Evolutionary conservation across 2,329 filamentous ascomycete genomes (phyloP).

Genomic region (Aaosphaeria arxii): DNA sequence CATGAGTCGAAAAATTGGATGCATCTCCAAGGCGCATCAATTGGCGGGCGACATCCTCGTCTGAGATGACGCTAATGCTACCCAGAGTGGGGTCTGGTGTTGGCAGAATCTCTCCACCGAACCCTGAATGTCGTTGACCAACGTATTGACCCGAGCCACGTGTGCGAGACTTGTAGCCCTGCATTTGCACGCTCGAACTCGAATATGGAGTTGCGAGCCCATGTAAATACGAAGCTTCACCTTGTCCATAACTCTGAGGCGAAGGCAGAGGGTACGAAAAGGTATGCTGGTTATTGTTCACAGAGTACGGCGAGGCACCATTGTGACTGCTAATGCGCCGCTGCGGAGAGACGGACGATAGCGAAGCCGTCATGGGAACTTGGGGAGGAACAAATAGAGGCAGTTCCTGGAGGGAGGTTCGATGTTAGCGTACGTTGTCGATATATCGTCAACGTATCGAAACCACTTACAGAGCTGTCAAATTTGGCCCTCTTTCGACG

Average conservation of each 20-base stretch:
- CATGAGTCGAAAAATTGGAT: slow-evolving; percentile 81
- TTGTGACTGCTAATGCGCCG: slow-evolving; percentile 73
- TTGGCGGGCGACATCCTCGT: slow-evolving; percentile 96
- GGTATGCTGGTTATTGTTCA: slow-evolving; percentile 72
- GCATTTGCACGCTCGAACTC: slow-evolving; percentile 26
- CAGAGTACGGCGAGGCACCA: slow-evolving; percentile 70
- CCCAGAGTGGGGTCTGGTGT: slow-evolving; percentile 97
- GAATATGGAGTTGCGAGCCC: slow-evolving; percentile 37
- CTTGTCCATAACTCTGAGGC: slow-evolving; percentile 67
- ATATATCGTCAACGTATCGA: neutral
- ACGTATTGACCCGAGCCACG: slow-evolving; percentile 37
- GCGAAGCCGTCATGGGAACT: slow-evolving; percentile 87
- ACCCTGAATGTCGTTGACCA: slow-evolving; percentile 40
- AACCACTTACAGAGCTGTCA: slow-evolving; percentile 86
- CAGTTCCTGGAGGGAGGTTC: slow-evolving; percentile 66
- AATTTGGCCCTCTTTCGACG: slow-evolving; percentile 91
- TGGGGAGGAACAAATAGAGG: slow-evolving; percentile 83
- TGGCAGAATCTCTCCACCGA: slow-evolving; percentile 64
- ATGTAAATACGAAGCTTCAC: slow-evolving; percentile 34
- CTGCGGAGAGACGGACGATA: slow-evolving; percentile 91
- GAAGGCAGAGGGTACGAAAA: slow-evolving; percentile 78
- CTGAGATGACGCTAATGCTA: slow-evolving; percentile 78
- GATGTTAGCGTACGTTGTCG: neutral
- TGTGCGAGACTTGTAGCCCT: slow-evolving; percentile 33
- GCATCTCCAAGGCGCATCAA: slow-evolving; percentile 94